Evolutionary conservation across 306 rosid species (phyloP).

Genomic region (Chamaecrista fasciculata): DNA sequence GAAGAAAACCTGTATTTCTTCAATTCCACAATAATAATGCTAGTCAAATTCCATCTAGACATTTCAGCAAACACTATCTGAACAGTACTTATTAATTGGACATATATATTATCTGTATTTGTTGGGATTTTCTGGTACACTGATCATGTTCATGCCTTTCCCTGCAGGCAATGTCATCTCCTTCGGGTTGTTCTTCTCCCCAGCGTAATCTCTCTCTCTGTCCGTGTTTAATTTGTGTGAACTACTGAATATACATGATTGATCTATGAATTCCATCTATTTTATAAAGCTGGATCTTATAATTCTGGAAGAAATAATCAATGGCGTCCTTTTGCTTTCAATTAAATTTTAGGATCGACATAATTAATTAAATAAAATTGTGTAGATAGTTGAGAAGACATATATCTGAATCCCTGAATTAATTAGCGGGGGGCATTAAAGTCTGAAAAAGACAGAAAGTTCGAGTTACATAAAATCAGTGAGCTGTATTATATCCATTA

Average conservation of each 20-base stretch:
- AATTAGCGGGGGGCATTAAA: not conserved
- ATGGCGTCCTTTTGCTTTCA: too few relatives aligned
- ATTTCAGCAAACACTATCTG: not conserved
- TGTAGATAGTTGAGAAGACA: too few relatives aligned
- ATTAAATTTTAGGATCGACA: too few relatives aligned
- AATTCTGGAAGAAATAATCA: too few relatives aligned
- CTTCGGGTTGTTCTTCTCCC: constrained; percentile 65
- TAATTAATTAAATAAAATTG: too few relatives aligned
- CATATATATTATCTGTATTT: too few relatives aligned
- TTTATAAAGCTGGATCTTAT: too few relatives aligned
- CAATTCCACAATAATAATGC: not conserved
- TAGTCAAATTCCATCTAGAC: not conserved
- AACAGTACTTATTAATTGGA: not conserved
- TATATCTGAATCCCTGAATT: too few relatives aligned
- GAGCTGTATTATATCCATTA: not conserved
- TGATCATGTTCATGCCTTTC: not conserved
- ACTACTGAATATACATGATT: not conserved
- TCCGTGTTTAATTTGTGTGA: not conserved
- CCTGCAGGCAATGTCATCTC: constrained; percentile 78
- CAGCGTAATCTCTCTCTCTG: constrained; percentile 48
- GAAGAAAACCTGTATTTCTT: not conserved
- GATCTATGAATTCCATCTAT: too few relatives aligned
- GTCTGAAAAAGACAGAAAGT: not conserved
- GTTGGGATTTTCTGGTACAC: not conserved
- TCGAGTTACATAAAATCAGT: not conserved